Evolutionary conservation across 1,139 yeast genomes (phyloP).

Genomic region (Suhomyces anneliseae): DNA sequence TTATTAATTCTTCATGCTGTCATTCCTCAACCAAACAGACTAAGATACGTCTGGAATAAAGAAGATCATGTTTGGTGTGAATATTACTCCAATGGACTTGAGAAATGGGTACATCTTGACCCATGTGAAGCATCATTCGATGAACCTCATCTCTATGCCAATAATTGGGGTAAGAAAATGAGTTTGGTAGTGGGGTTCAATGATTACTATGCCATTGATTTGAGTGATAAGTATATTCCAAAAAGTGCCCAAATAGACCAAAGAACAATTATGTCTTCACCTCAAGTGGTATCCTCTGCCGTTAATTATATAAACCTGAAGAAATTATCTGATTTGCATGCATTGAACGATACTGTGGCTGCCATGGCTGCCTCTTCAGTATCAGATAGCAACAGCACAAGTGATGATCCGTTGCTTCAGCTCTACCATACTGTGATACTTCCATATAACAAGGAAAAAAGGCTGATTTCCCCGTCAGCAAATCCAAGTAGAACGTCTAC

Average conservation of each 20-base stretch:
- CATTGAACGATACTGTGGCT: not conserved
- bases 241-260: constrained; percentile 46
- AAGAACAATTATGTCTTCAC: constrained; percentile 24
- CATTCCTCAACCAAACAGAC: constrained; percentile 11
- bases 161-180: constrained; percentile 94
- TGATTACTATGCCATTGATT: constrained; percentile 61
- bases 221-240: constrained; percentile 67
- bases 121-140: constrained; percentile 87
- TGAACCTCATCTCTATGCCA: constrained; percentile 71
- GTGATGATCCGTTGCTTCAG: not conserved
- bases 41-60: constrained; percentile 77
- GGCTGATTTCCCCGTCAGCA: not conserved
- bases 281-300: not conserved
- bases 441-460: constrained; percentile 2
- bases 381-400: not conserved
- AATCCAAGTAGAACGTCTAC: constrained; percentile 7
- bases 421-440: constrained; percentile 10
- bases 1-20: constrained; percentile 63
- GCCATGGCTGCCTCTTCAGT: not conserved
- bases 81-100: constrained; percentile 59
- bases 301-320: constrained; percentile 4
- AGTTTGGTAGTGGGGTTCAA: constrained; percentile 77
- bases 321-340: not conserved
- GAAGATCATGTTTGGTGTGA: constrained; percentile 99
- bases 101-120: constrained; percentile 86